A percentile compares a stretch with the other conserved stretches of the same genome.
phyloP scores from a whole-genome alignment of 2,329 filamentous ascomycete genomes.

The Microdochium trichocladiopsis region DNA sequence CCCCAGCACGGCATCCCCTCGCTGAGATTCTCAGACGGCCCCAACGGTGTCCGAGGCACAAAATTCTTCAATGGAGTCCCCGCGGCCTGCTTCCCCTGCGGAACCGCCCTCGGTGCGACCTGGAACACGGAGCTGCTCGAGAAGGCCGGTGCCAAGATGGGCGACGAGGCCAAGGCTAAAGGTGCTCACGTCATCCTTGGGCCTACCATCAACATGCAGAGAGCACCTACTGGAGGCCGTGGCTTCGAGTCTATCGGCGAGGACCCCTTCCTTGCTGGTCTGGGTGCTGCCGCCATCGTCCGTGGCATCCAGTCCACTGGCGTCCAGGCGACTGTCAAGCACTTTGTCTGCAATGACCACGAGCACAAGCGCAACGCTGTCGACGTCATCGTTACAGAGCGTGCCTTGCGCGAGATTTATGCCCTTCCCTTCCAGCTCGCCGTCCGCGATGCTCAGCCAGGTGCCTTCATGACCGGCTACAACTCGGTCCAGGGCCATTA shows the following conservation, averaged over 20 bases:
- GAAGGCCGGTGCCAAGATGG: conserved; percentile 43
- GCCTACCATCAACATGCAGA: conserved; percentile 56
- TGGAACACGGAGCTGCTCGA: conserved; percentile 48
- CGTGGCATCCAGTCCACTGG: conserved; percentile 49
- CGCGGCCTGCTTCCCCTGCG: conserved; percentile 55
- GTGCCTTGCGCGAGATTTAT: conserved; percentile 52
- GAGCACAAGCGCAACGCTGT: conserved; percentile 51
- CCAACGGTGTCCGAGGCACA: conserved; percentile 62
- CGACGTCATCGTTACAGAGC: conserved; percentile 45
- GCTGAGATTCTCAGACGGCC: conserved; percentile 60
- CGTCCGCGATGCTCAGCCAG: conserved; percentile 41
- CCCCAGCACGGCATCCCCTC: conserved; percentile 55
- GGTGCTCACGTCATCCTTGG: conserved; percentile 52
- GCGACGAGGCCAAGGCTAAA: conserved; percentile 45
- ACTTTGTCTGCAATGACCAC: conserved; percentile 56
- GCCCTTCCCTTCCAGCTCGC: conserved; percentile 49
- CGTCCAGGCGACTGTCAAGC: conserved; percentile 50
- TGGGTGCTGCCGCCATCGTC: conserved; percentile 45
- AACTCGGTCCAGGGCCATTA: conserved; percentile 51
- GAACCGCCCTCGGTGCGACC: conserved; percentile 49
- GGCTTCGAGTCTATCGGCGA: conserved; percentile 54
- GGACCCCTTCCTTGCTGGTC: conserved; percentile 49
- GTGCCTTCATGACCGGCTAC: conserved; percentile 52
- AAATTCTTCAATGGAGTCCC: conserved; percentile 59
- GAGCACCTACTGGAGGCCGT: conserved; percentile 39